Percentiles rank a stretch among this genome's conserved stretches.
Evolutionary conservation across 2,329 filamentous ascomycete species (phyloP).

Genomic region (Sporothrix inflata): DNA sequence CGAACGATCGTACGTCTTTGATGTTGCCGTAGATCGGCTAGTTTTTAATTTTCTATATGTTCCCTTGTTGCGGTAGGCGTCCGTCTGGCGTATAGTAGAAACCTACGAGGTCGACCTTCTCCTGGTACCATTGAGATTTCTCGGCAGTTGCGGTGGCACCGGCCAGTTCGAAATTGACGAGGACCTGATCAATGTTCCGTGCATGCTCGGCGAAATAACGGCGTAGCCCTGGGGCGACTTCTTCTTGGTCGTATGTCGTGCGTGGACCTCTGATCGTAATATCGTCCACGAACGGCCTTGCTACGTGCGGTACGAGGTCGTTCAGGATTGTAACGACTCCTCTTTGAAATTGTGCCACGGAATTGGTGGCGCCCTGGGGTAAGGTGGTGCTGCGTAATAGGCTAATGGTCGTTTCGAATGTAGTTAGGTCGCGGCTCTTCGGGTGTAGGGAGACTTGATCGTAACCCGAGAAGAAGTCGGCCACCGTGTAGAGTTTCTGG

Average conservation of each 20-base stretch:
- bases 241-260: too few species aligned
- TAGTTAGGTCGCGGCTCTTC: neutral
- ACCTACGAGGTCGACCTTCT: neutral
- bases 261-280: too few species aligned
- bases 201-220: too few species aligned
- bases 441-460: constrained; percentile 1
- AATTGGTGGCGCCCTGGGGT: neutral
- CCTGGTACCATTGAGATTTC: neutral
- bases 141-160: neutral
- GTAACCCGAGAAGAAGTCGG: neutral
- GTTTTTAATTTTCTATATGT: neutral
- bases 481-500: neutral
- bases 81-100: neutral
- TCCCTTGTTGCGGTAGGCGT: neutral
- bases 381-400: neutral
- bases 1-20: neutral
- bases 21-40: neutral
- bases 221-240: too few species aligned
- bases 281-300: too few species aligned
- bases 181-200: too few species aligned
- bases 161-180: too few species aligned
- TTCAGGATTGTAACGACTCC: neutral
- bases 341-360: neutral
- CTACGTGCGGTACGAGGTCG: too few species aligned
- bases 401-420: neutral